Evolutionary conservation across 2,329 filamentous ascomycete genomes (phyloP).

Genomic region (Alternaria longipes): DNA sequence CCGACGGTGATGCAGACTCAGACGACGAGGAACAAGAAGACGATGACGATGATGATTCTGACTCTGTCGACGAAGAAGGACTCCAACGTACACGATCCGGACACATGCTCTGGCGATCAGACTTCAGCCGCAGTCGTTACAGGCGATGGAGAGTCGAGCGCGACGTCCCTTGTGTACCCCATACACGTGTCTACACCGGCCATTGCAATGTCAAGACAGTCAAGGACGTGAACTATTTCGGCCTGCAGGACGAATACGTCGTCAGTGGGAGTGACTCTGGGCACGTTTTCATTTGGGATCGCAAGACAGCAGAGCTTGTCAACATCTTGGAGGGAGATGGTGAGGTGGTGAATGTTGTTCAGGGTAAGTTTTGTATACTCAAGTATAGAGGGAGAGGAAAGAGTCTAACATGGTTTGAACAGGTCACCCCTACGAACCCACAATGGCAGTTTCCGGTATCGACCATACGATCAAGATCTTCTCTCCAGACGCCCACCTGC

Average conservation of each 20-base stretch:
- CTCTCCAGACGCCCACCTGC: conserved; percentile 66
- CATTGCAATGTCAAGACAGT: conserved; percentile 74
- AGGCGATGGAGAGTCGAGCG: conserved; percentile 62
- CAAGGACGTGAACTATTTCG: conserved; percentile 75
- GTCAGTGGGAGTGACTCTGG: conserved; percentile 73
- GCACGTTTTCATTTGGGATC: conserved; percentile 75
- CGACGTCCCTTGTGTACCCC: conserved; percentile 64
- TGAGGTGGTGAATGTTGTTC: conserved; percentile 75
- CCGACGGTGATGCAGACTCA: conserved; percentile 38
- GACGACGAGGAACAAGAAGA: conserved; percentile 41
- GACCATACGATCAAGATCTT: conserved; percentile 76
- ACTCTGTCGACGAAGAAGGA: conserved; percentile 44
- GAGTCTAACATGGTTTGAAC: conserved; percentile 19
- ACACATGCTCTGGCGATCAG: conserved; percentile 58
- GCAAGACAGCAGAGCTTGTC: conserved; percentile 67
- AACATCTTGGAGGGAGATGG: conserved; percentile 73
- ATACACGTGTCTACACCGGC: conserved; percentile 67
- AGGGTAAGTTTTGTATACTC: conserved; percentile 55
- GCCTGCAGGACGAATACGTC: conserved; percentile 72
- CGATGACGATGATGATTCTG: conserved; percentile 40
- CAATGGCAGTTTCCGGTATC: conserved; percentile 72
- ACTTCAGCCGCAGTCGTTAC: conserved; percentile 57
- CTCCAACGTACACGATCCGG: conserved; percentile 47
- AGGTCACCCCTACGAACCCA: conserved; percentile 73
- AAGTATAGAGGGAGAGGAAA: background rate